These are phyloP conservation scores for Brasenia schreberi DNA, from an alignment of 164 flowering plant genomes.

Conservation along the genomic window DNA sequence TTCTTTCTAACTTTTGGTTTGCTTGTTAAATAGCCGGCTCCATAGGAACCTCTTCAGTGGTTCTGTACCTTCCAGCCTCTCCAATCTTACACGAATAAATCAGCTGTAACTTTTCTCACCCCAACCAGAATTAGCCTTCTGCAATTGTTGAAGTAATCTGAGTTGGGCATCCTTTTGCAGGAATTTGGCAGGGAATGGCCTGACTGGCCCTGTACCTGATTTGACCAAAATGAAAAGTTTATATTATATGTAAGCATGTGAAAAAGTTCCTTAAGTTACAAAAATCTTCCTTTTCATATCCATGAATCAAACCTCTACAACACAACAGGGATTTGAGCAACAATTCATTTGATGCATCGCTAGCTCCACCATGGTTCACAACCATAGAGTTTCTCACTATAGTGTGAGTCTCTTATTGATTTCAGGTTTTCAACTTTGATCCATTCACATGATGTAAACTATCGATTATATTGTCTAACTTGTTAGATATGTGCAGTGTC, in stretches of 20 bases:
- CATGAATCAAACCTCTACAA: background rate
- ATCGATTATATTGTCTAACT: background rate
- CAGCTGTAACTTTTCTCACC: conserved; percentile 43
- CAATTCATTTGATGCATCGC: conserved; percentile 54
- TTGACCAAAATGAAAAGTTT: conserved; percentile 51
- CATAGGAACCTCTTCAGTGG: conserved; percentile 62
- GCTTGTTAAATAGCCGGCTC: conserved; percentile 49
- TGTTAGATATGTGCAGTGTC: conserved; percentile 23
- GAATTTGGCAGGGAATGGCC: conserved; percentile 59
- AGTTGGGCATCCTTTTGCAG: conserved; percentile 20
- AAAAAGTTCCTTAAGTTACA: background rate
- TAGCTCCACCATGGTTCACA: conserved; percentile 80
- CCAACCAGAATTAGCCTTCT: background rate
- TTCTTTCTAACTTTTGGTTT: background rate
- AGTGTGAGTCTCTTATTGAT: conserved; percentile 34
- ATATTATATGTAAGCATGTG: conserved; percentile 57
- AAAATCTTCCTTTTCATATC: background rate
- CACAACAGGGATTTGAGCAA: conserved; percentile 71
- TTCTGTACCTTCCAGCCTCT: conserved; percentile 45
- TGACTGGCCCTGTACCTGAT: conserved; percentile 61
- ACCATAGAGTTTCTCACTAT: conserved; percentile 65
- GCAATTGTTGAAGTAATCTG: background rate
- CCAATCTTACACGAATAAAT: conserved; percentile 40
- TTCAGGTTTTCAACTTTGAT: background rate
- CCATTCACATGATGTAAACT: conserved; percentile 1